phyloP scores from a whole-genome alignment of 306 rosid genomes.

The Cucurbita moschata region DNA sequence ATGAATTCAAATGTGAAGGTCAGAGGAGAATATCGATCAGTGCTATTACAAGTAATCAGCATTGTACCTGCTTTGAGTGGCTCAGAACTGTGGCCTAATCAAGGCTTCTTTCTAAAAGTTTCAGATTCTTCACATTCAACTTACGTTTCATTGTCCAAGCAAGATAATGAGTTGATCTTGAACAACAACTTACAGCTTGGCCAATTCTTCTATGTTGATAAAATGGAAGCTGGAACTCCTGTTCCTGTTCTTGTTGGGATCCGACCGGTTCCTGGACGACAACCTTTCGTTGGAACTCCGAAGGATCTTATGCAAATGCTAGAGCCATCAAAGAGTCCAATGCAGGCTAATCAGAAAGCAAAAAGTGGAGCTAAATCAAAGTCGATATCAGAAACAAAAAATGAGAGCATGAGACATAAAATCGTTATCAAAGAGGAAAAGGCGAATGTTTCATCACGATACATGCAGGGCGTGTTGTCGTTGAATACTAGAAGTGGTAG shows the following conservation, averaged over 20 bases:
- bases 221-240: constrained; percentile 48
- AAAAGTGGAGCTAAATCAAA: constrained; percentile 15
- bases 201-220: constrained; percentile 75
- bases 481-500: constrained; percentile 28
- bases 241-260: constrained; percentile 67
- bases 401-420: constrained; percentile 37
- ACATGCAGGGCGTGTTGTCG: constrained; percentile 62
- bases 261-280: constrained; percentile 67
- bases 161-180: constrained; percentile 72
- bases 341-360: constrained; percentile 19
- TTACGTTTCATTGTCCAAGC: constrained; percentile 59
- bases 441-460: constrained; percentile 64
- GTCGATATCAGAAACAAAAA: constrained; percentile 32
- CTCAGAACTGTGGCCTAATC: constrained; percentile 84
- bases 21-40: constrained; percentile 71
- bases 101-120: constrained; percentile 77
- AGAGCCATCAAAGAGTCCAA: constrained; percentile 38
- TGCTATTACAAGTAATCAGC: constrained; percentile 76
- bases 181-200: constrained; percentile 82
- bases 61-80: constrained; percentile 77
- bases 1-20: constrained; percentile 56
- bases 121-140: constrained; percentile 90
- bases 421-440: constrained; percentile 77
- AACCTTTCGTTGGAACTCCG: constrained; percentile 70
- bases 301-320: constrained; percentile 88